Conservation (phyloP, 1,284 basidiomycete genomes). For the Phlebopus sp. region DNA sequence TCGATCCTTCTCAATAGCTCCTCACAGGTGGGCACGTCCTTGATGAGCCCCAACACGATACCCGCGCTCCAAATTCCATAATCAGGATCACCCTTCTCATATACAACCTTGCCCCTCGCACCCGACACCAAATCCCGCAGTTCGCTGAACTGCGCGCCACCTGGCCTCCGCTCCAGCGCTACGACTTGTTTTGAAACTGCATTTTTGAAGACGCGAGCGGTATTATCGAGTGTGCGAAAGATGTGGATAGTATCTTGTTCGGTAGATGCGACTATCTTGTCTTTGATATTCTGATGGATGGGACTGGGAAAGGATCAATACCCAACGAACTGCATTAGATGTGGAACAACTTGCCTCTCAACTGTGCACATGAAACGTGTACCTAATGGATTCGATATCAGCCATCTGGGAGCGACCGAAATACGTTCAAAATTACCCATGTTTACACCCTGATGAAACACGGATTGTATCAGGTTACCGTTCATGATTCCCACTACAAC, state of each 20-base stretch:
- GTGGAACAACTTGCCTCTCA: constrained; percentile 49
- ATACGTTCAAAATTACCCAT: constrained; percentile 57
- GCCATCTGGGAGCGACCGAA: neutral
- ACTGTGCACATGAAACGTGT: constrained; percentile 87
- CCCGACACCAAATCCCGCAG: constrained; percentile 82
- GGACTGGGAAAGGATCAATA: constrained; percentile 44
- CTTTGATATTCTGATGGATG: constrained; percentile 89
- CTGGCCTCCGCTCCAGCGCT: constrained; percentile 72
- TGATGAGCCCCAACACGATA: constrained; percentile 78
- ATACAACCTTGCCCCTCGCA: constrained; percentile 73
- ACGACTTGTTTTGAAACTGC: constrained; percentile 80
- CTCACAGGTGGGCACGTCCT: constrained; percentile 84
- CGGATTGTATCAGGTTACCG: neutral
- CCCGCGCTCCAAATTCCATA: constrained; percentile 88
- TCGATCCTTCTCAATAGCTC: constrained; percentile 73
- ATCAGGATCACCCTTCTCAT: constrained; percentile 83
- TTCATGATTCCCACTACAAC: neutral
- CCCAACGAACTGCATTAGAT: constrained; percentile 1
- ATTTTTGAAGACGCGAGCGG: constrained; percentile 89
- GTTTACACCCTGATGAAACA: constrained; percentile 63
- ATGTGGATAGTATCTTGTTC: constrained; percentile 88
- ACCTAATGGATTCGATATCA: constrained; percentile 37
- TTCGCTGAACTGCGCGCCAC: constrained; percentile 88
- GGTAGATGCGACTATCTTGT: constrained; percentile 79
- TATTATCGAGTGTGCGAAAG: constrained; percentile 85